phyloP scores from a whole-genome alignment of 78 protist genomes.

The Planoprotostelium fungivorum region DNA sequence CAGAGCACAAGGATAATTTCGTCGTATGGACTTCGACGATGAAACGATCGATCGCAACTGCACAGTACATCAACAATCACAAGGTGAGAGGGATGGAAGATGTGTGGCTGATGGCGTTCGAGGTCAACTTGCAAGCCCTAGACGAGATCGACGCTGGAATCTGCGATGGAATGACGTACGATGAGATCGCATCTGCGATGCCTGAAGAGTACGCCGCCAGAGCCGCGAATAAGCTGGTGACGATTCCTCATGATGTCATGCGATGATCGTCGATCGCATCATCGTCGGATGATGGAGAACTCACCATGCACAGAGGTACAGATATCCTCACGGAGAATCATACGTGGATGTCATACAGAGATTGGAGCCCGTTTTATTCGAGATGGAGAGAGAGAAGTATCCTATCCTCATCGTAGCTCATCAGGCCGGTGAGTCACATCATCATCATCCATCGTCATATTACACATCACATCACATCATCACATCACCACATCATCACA shows the following conservation, averaged over 20 bases:
- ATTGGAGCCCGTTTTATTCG: constrained; percentile 84
- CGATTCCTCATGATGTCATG: too few relatives aligned
- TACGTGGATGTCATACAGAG: constrained; percentile 82
- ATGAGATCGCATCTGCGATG: constrained; percentile 64
- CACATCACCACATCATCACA: too few relatives aligned
- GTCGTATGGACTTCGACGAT: constrained; percentile 73
- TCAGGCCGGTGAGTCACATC: constrained; percentile 83
- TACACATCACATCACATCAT: neutral
- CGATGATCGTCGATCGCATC: too few relatives aligned
- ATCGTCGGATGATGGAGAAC: neutral
- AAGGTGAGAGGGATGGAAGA: constrained; percentile 32
- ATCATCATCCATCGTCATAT: constrained; percentile 7
- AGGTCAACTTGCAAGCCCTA: constrained; percentile 43
- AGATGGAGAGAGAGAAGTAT: constrained; percentile 71
- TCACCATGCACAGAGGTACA: constrained; percentile 39
- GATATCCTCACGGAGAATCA: constrained; percentile 92
- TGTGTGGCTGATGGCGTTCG: too few relatives aligned
- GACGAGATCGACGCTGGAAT: constrained; percentile 93
- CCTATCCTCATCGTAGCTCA: constrained; percentile 80
- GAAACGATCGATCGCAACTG: constrained; percentile 53
- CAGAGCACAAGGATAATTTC: constrained; percentile 10
- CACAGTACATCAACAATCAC: constrained; percentile 61
- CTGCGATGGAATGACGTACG: constrained; percentile 92
- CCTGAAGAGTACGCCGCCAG: constrained; percentile 76
- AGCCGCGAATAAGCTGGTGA: constrained; percentile 58